A percentile compares a stretch with the other conserved stretches of the same genome.
phyloP scores from a whole-genome alignment of 306 rosid genomes.

The Quercus ilex region DNA sequence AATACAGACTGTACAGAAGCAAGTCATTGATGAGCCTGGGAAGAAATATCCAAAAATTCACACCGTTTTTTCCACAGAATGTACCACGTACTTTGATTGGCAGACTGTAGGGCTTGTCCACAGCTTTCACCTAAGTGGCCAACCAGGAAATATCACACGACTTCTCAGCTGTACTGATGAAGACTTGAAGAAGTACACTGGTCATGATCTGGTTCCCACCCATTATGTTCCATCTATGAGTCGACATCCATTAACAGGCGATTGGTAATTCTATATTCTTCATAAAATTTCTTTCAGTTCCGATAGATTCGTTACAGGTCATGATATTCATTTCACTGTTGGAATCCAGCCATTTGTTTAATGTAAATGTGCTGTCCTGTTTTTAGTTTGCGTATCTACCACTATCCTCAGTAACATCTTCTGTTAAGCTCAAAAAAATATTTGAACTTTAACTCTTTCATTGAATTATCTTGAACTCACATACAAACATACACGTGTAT shows the following conservation, averaged over 20 bases:
- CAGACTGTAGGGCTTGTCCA: constrained; percentile 95
- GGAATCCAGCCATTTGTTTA: constrained; percentile 2
- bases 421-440: not conserved
- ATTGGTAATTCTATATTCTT: constrained; percentile 61
- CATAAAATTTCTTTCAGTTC: constrained; percentile 5
- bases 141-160: constrained; percentile 94
- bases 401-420: not conserved
- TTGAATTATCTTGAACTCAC: not conserved
- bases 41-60: constrained; percentile 74
- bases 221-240: constrained; percentile 97
- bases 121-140: constrained; percentile 82
- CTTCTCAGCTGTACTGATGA: constrained; percentile 90
- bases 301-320: not conserved
- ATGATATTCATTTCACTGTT: constrained; percentile 9
- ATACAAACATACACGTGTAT: not conserved
- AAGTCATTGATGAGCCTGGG: constrained; percentile 29
- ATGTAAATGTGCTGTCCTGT: not conserved
- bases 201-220: constrained; percentile 91
- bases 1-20: constrained; percentile 13
- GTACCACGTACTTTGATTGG: constrained; percentile 92
- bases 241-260: constrained; percentile 91
- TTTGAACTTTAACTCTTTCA: not conserved
- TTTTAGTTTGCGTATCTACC: not conserved
- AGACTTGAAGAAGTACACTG: constrained; percentile 67
- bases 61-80: constrained; percentile 88